Percentiles rank a stretch among this genome's conserved stretches.
These are phyloP conservation scores for Galerina marginata DNA, from an alignment of 768 basidiomycete species.

Conservation along the genomic window DNA sequence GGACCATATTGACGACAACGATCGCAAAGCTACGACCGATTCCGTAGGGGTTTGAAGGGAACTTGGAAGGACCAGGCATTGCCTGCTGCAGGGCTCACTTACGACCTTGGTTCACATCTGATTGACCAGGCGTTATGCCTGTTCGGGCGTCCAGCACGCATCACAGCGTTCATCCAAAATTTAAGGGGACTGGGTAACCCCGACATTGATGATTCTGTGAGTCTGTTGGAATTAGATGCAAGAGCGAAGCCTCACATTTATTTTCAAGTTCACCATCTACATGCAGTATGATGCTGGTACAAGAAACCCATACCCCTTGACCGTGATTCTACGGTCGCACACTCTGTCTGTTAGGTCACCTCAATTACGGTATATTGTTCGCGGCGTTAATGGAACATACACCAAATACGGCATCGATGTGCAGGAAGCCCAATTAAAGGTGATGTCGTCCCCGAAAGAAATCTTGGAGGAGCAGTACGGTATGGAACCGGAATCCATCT, in stretches of 20 bases:
- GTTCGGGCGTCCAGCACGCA: constrained; percentile 72
- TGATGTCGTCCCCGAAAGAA: constrained; percentile 48
- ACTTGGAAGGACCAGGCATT: constrained; percentile 80
- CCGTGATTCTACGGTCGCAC: constrained; percentile 70
- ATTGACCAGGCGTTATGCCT: constrained; percentile 79
- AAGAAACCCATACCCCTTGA: constrained; percentile 57
- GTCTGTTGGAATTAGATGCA: neutral
- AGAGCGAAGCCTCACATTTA: neutral
- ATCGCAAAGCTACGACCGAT: constrained; percentile 70
- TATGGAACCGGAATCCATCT: constrained; percentile 63
- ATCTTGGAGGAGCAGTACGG: constrained; percentile 58
- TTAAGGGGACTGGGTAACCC: constrained; percentile 66
- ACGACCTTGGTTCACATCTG: constrained; percentile 81
- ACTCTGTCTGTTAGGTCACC: constrained; percentile 68
- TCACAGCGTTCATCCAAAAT: constrained; percentile 77
- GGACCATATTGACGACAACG: neutral
- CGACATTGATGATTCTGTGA: constrained; percentile 69
- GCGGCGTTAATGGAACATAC: constrained; percentile 74
- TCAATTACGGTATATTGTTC: constrained; percentile 75
- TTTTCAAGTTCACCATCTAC: constrained; percentile 53
- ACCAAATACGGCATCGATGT: constrained; percentile 78
- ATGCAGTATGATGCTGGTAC: constrained; percentile 53
- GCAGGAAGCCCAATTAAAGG: constrained; percentile 80
- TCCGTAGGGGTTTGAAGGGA: constrained; percentile 64
- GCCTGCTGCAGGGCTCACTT: constrained; percentile 69